A percentile compares a stretch with the other conserved stretches of the same genome.
These are phyloP conservation scores for Choiromyces venosus DNA, from an alignment of 495 filamentous ascomycete genomes.

Conservation along the genomic window DNA sequence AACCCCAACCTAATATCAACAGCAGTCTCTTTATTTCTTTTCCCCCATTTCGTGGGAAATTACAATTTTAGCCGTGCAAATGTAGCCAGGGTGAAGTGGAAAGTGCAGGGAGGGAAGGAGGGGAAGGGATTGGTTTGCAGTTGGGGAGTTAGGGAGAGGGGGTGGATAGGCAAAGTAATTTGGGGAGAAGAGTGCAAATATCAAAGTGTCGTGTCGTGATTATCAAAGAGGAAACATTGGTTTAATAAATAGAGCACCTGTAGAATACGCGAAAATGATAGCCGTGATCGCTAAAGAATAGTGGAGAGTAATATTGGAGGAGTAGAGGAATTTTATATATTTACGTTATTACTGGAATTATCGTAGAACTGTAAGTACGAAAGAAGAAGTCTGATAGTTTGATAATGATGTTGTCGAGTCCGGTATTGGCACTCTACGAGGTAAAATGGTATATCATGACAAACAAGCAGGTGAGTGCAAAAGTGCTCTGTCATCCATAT, in stretches of 20 bases:
- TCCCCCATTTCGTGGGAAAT: neutral
- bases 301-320: neutral
- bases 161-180: neutral
- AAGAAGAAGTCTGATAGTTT: neutral
- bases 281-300: neutral
- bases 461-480: neutral
- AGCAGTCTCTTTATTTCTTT: neutral
- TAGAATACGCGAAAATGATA: neutral
- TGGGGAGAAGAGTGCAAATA: neutral
- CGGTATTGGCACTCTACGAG: neutral
- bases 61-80: neutral
- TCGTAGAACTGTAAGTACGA: neutral
- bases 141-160: neutral
- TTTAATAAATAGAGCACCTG: neutral
- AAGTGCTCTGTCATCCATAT: neutral
- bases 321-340: neutral
- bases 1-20: neutral
- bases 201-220: neutral
- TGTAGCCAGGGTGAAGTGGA: neutral
- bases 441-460: neutral
- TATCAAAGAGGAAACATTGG: neutral
- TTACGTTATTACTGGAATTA: neutral
- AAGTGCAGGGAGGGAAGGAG: too few relatives aligned
- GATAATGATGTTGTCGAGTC: neutral
- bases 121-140: neutral